Conservation (phyloP, 1,284 basidiomycete species). For the Peniophora sp. region DNA sequence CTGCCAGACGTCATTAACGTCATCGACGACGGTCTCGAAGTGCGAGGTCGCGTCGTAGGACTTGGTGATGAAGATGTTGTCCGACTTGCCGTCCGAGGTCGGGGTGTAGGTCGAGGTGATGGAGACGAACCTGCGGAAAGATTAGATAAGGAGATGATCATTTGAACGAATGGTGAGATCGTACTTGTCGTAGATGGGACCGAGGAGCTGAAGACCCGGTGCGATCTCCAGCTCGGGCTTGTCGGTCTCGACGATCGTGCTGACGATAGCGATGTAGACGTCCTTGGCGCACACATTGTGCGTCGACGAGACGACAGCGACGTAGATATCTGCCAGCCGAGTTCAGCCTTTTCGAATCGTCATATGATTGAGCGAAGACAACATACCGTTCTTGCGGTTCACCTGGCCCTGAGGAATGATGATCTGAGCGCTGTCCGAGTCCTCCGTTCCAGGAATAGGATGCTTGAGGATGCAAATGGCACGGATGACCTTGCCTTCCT, state of each 20-base stretch:
- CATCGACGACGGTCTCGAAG: slow-evolving; percentile 96
- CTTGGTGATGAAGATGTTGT: slow-evolving; percentile 94
- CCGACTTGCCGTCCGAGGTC: slow-evolving; percentile 70
- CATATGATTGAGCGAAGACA: background rate
- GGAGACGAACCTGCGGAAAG: slow-evolving; percentile 70
- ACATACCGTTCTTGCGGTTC: slow-evolving; percentile 82
- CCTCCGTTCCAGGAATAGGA: slow-evolving; percentile 96
- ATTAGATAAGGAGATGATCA: slow-evolving; percentile 3
- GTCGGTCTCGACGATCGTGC: slow-evolving; percentile 95
- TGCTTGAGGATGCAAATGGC: slow-evolving; percentile 99
- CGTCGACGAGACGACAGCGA: slow-evolving; percentile 93
- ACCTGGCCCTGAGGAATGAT: slow-evolving; percentile 99
- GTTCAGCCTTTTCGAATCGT: background rate
- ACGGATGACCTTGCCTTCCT: slow-evolving; percentile 92
- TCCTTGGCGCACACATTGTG: slow-evolving; percentile 98
- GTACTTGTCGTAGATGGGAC: slow-evolving; percentile 92
- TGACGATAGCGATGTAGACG: slow-evolving; percentile 94
- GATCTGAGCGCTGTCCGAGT: slow-evolving; percentile 92
- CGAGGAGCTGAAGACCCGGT: slow-evolving; percentile 89
- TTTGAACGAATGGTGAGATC: slow-evolving; percentile 19
- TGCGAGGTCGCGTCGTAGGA: slow-evolving; percentile 99
- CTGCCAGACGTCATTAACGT: slow-evolving; percentile 91
- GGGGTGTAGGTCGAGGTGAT: slow-evolving; percentile 89
- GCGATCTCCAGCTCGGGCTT: slow-evolving; percentile 89
- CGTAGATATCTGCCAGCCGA: slow-evolving; percentile 81